Evolutionary conservation across 371 early-diverging fungal species (phyloP).

Genomic region (Capillidium rhysosporum): DNA sequence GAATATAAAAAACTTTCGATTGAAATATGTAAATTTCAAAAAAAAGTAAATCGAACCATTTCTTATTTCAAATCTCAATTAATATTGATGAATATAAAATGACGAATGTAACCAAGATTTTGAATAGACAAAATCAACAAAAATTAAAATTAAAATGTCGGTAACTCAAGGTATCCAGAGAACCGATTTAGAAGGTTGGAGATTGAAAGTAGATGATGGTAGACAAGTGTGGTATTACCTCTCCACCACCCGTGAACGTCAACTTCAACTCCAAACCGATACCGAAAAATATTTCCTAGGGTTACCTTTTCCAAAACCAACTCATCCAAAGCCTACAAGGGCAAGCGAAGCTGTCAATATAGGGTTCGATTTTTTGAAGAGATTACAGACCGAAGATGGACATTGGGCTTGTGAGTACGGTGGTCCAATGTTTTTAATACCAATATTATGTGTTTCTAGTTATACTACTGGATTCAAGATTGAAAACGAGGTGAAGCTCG

Average conservation of each 20-base stretch:
- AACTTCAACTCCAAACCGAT: conserved; percentile 51
- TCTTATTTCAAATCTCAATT: no score
- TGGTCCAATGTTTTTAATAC: conserved; percentile 90
- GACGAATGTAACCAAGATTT: no score
- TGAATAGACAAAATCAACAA: no score
- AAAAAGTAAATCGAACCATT: no score
- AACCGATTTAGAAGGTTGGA: conserved; percentile 60
- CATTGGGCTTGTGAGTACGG: conserved; percentile 96
- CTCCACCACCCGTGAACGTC: conserved; percentile 32
- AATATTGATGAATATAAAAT: no score
- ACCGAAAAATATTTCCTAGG: conserved; percentile 84
- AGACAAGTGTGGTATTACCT: conserved; percentile 86
- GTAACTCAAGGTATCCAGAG: no score
- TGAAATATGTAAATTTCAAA: no score
- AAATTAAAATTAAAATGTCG: no score
- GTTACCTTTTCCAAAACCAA: conserved; percentile 29
- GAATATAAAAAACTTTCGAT: no score
- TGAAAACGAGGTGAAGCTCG: conserved; percentile 33
- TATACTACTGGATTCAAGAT: conserved; percentile 59
- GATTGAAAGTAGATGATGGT: conserved; percentile 58
- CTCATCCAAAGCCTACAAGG: conserved; percentile 22
- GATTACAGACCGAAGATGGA: conserved; percentile 84
- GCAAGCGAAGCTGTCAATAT: conserved; percentile 67
- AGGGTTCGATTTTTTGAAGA: conserved; percentile 67
- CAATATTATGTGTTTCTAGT: conserved; percentile 67